A percentile compares a stretch with the other conserved stretches of the same genome.
Conservation (phyloP, 1,284 basidiomycete species). For the Pseudozyma sp. region DNA sequence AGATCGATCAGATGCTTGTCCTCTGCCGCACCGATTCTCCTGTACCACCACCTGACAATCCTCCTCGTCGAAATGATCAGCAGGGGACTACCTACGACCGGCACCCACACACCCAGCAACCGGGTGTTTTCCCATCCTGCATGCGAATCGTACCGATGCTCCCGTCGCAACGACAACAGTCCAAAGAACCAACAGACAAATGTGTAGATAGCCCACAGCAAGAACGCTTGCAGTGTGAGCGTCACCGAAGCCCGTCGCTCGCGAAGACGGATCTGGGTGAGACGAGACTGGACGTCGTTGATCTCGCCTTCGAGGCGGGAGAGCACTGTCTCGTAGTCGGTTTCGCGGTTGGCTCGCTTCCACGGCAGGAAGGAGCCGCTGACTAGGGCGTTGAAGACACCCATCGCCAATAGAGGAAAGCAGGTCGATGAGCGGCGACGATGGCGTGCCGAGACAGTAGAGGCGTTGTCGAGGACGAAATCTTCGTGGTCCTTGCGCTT, state of each 20-base stretch:
- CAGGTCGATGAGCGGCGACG: too few relatives aligned
- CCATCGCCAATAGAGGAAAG: conserved; percentile 14
- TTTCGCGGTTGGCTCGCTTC: conserved; percentile 42
- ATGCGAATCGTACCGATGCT: neutral
- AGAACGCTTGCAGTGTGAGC: conserved; percentile 84
- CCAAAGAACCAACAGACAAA: conserved; percentile 80
- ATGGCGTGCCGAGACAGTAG: too few relatives aligned
- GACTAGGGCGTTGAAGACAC: conserved; percentile 50
- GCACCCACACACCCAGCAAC: conserved; percentile 36
- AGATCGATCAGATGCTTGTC: conserved; percentile 83
- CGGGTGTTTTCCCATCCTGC: conserved; percentile 7
- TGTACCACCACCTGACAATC: conserved; percentile 88
- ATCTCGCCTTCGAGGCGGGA: conserved; percentile 71
- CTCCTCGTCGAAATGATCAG: conserved; percentile 81
- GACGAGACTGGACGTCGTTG: conserved; percentile 75
- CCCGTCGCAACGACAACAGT: conserved; percentile 17
- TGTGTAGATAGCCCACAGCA: conserved; percentile 82
- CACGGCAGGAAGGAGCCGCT: conserved; percentile 43
- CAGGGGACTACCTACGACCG: conserved; percentile 40
- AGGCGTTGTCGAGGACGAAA: too few relatives aligned
- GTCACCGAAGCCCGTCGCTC: conserved; percentile 84
- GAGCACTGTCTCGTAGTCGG: conserved; percentile 73
- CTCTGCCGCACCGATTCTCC: conserved; percentile 82
- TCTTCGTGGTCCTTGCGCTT: neutral
- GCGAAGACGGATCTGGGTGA: conserved; percentile 87